Conservation (phyloP, 495 filamentous ascomycete species). For the Penicillium steckii region DNA sequence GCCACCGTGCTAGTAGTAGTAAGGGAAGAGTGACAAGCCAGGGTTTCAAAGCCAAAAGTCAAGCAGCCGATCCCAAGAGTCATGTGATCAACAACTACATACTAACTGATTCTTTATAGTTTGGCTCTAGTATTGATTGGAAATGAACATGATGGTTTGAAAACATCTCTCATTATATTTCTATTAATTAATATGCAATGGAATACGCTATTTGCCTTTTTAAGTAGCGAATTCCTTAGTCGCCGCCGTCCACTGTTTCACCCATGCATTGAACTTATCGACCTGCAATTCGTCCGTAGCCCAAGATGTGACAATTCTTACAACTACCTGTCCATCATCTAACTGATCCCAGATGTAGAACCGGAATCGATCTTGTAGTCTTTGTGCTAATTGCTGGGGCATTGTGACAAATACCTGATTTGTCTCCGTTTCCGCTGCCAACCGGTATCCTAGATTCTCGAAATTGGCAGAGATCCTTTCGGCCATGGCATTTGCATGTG, state of each 20-base stretch:
- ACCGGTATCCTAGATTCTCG: slow-evolving; percentile 25
- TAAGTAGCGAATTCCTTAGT: slow-evolving; percentile 7
- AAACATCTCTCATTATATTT: neutral
- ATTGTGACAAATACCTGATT: slow-evolving; percentile 39
- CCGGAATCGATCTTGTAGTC: slow-evolving; percentile 29
- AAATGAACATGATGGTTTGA: too few relatives aligned
- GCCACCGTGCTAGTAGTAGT: too few relatives aligned
- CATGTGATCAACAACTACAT: slow-evolving; percentile 7
- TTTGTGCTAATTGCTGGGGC: slow-evolving; percentile 17
- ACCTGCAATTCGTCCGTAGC: slow-evolving; percentile 36
- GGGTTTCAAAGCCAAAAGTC: slow-evolving; percentile 4
- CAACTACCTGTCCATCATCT: slow-evolving; percentile 22
- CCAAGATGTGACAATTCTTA: slow-evolving; percentile 40
- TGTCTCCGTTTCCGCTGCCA: slow-evolving; percentile 34
- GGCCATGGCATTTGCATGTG: slow-evolving; percentile 43
- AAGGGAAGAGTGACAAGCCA: slow-evolving; percentile 2
- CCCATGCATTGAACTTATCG: slow-evolving; percentile 34
- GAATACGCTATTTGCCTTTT: slow-evolving; percentile 1
- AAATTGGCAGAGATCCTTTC: slow-evolving; percentile 31
- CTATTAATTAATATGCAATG: slow-evolving; percentile 3
- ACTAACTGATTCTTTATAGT: too few relatives aligned
- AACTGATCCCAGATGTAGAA: slow-evolving; percentile 37
- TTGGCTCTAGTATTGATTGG: too few relatives aligned
- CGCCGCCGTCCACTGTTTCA: slow-evolving; percentile 26
- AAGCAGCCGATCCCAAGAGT: slow-evolving; percentile 11